Evolutionary conservation across 1,139 yeast species (phyloP), one percentile per base, ranked within the genome.

Genomic region (Geotrichum europaeum): DNA sequence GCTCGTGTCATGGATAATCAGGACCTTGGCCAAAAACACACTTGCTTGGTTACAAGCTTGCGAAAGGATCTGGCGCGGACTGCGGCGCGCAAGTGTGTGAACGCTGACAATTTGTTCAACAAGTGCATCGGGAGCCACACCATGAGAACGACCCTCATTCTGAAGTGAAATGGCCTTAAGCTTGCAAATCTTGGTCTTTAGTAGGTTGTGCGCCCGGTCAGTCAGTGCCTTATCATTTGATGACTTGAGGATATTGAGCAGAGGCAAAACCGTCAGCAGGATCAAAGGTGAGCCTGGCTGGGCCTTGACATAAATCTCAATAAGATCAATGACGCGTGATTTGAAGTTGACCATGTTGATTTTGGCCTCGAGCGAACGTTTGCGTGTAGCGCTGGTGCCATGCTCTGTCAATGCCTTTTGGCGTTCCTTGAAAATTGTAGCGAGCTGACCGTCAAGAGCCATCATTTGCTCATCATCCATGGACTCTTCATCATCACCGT

Each of bases 391-490:
- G 49, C 63, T 56, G 55, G 68, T 63, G 57, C 62, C 66, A 67
- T 67, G 63, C 18, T 62, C 66, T 18, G 64, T 61, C 5, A 68
- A 60, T 6, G 64, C 68, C 45, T 63, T 63, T 49, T 66, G 68
- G 22, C 79, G 83, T 68, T 91, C 94, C 68, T 87, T 84, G 79
- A 94, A 94, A 62, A 94, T 94, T 60, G 81, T 82, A 0, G 97
- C 84, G 43, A 94, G 78, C 64, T 90, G 95, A 32, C 81, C 90
- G 72, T 94, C 99, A 71, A 94, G 82, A 18, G 94, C 96, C 85
- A 92, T 84, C 99, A 94, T 94, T 72, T 91, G 92, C 67, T 92
- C 98, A 72, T 94, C 99, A 67, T 94, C 95, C 96, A 90, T 88
- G 2, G 91, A 84, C 64, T 89, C 96, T 13, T 87, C 89, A 61